These are phyloP conservation scores for Thalassiosira pacifica DNA, from an alignment of 352 stramenopile genomes.

Conservation along the genomic window DNA sequence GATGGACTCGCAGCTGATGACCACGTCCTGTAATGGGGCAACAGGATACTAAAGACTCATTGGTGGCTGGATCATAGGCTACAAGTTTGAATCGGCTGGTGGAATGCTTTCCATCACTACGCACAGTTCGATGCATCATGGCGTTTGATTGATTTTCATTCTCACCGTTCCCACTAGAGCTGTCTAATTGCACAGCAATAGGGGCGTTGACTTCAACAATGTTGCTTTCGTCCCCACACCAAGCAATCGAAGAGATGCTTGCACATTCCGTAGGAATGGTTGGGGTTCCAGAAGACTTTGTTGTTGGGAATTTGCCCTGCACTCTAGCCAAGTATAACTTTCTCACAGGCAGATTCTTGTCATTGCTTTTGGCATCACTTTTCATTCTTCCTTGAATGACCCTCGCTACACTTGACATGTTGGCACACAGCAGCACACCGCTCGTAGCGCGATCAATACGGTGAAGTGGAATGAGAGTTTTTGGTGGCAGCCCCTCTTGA, in stretches of 20 bases:
- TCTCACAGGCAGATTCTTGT: conserved; percentile 43
- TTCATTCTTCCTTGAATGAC: conserved; percentile 71
- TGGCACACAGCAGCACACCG: conserved; percentile 78
- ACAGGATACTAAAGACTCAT: conserved; percentile 74
- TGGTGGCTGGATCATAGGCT: conserved; percentile 57
- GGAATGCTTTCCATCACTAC: conserved; percentile 69
- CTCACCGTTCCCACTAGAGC: conserved; percentile 29
- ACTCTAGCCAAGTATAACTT: conserved; percentile 85
- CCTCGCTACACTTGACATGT: conserved; percentile 62
- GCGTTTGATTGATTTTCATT: conserved; percentile 49
- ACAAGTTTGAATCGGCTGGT: conserved; percentile 77
- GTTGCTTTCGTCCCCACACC: conserved; percentile 37
- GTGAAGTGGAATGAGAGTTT: conserved; percentile 79
- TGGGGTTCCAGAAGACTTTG: conserved; percentile 16
- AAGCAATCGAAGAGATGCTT: conserved; percentile 27
- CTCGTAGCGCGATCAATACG: conserved; percentile 82
- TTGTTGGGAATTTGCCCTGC: conserved; percentile 64
- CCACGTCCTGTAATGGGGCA: conserved; percentile 77
- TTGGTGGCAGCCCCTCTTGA: conserved; percentile 71
- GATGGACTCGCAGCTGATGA: conserved; percentile 85
- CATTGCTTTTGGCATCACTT: conserved; percentile 4
- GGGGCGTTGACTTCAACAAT: conserved; percentile 67
- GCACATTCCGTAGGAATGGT: conserved; percentile 16
- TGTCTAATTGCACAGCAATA: conserved; percentile 44
- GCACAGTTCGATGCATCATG: conserved; percentile 71